These are phyloP conservation scores for Fomitopsis serialis DNA, from an alignment of 768 basidiomycete species.

Conservation along the genomic window DNA sequence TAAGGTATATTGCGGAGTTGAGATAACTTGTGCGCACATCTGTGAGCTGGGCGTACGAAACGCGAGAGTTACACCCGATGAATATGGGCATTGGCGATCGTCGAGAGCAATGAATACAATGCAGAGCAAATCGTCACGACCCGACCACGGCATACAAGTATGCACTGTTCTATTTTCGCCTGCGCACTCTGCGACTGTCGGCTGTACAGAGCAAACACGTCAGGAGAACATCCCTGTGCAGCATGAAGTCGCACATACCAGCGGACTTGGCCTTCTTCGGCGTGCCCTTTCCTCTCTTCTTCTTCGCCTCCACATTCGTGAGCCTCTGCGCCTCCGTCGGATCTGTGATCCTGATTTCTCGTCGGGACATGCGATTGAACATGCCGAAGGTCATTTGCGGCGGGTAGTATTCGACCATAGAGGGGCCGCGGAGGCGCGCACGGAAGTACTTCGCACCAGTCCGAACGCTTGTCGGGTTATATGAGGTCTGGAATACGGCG, in stretches of 20 bases:
- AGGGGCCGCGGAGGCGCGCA: conserved; percentile 73
- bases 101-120: too few relatives aligned
- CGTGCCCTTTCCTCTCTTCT: conserved; percentile 75
- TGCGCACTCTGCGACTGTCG: conserved; percentile 46
- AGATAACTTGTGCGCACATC: too few relatives aligned
- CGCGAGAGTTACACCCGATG: too few relatives aligned
- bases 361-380: conserved; percentile 37
- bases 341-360: conserved; percentile 44
- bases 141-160: too few relatives aligned
- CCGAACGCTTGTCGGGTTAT: conserved; percentile 76
- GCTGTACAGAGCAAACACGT: conserved; percentile 25
- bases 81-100: too few relatives aligned
- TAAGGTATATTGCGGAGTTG: too few relatives aligned
- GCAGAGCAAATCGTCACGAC: too few relatives aligned
- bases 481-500: conserved; percentile 79
- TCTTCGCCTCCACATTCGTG: conserved; percentile 61
- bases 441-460: conserved; percentile 93
- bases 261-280: conserved; percentile 74
- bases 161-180: conserved; percentile 39
- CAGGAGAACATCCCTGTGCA: neutral
- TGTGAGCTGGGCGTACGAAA: too few relatives aligned
- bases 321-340: conserved; percentile 63
- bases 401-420: conserved; percentile 85
- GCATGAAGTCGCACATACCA: conserved; percentile 38
- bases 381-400: conserved; percentile 47